Conservation (phyloP, 2,329 filamentous ascomycete genomes). For the Colletotrichum horii region DNA sequence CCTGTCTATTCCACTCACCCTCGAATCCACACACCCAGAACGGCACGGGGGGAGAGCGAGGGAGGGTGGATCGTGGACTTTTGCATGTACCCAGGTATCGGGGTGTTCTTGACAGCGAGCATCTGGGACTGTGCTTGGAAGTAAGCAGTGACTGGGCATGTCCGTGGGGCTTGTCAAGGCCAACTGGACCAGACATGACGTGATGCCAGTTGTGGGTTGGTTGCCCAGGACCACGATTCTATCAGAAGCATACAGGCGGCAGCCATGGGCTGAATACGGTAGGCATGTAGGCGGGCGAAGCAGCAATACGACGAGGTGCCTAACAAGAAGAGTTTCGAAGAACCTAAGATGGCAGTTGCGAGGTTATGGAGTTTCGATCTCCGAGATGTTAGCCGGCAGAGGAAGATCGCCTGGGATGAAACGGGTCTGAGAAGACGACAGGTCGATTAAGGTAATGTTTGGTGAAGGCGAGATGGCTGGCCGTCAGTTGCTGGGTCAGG, state of each 20-base stretch:
- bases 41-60: neutral
- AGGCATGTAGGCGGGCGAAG: neutral
- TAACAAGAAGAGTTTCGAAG: constrained; percentile 4
- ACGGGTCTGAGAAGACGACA: constrained; percentile 7
- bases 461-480: neutral
- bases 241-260: neutral
- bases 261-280: neutral
- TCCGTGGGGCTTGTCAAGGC: neutral
- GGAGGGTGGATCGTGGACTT: neutral
- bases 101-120: neutral
- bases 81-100: neutral
- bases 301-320: neutral
- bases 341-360: neutral
- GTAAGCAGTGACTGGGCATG: neutral
- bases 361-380: neutral
- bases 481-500: neutral
- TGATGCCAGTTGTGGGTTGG: neutral
- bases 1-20: neutral
- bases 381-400: neutral
- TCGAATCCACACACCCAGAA: neutral
- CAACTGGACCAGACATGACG: constrained; percentile 1
- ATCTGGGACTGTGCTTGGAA: neutral
- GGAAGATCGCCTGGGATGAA: constrained; percentile 5
- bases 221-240: neutral
- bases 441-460: neutral